These are phyloP conservation scores for Penicillium vulpinum DNA, from an alignment of 2,329 filamentous ascomycete genomes.

Conservation along the genomic window DNA sequence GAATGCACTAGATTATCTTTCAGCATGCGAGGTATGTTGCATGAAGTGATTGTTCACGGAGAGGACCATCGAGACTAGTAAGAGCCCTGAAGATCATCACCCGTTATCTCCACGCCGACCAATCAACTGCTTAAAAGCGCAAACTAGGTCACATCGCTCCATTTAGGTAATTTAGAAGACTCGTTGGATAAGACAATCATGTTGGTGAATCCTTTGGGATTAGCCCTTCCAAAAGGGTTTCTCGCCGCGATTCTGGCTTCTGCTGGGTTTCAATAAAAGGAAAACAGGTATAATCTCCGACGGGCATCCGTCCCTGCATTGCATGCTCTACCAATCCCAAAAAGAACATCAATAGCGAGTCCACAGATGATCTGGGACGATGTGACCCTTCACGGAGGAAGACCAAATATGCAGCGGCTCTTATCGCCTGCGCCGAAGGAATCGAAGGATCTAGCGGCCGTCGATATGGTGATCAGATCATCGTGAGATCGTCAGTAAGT, in stretches of 20 bases:
- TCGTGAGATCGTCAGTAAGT: conserved; percentile 2
- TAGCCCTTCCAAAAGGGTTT: not conserved
- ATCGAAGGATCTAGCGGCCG: conserved; percentile 2
- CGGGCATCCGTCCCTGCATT: conserved; percentile 7
- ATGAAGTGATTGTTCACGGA: not conserved
- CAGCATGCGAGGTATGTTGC: not conserved
- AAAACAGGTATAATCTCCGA: conserved; percentile 4
- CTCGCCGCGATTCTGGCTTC: not conserved
- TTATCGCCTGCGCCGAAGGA: conserved; percentile 4
- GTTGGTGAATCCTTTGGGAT: conserved; percentile 7
- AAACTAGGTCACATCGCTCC: conserved; percentile 22
- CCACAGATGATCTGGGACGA: not conserved
- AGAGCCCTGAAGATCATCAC: conserved; percentile 24
- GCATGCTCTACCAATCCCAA: not conserved
- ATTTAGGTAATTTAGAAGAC: not conserved
- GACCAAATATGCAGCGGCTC: not conserved
- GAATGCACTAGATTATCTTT: not conserved
- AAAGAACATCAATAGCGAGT: not conserved
- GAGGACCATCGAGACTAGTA: conserved; percentile 3
- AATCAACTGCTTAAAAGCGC: conserved; percentile 12
- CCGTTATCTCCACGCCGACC: conserved; percentile 19
- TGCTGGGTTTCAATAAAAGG: not conserved
- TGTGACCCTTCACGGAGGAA: conserved; percentile 17
- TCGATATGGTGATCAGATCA: conserved; percentile 1
- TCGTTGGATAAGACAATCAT: conserved; percentile 12